Evolutionary conservation across 202 grass and related monocot genomes (phyloP).

Genomic region (Saccharum hybrid): DNA sequence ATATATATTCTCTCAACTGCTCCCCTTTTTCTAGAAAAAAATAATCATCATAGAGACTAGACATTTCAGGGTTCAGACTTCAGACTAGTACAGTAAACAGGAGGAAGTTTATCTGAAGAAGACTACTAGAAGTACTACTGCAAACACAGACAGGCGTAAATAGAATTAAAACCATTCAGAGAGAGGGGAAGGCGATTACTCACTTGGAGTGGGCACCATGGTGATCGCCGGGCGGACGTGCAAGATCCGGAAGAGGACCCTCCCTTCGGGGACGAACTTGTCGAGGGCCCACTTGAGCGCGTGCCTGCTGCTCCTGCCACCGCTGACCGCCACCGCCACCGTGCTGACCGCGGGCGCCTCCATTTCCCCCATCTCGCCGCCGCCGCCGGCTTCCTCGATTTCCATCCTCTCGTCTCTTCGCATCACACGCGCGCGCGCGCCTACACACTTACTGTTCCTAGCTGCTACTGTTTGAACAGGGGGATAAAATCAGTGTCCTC

Average conservation of each 20-base stretch:
- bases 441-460: not conserved
- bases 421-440: not conserved
- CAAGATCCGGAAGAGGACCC: slow-evolving; percentile 72
- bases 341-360: slow-evolving; percentile 43
- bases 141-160: not conserved
- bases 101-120: not conserved
- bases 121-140: not conserved
- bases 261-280: slow-evolving; percentile 71
- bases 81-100: not conserved
- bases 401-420: slow-evolving; percentile 41
- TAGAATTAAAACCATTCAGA: not conserved
- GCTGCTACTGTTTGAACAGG: not conserved
- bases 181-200: slow-evolving; percentile 2
- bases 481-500: not conserved
- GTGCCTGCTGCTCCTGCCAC: slow-evolving; percentile 62
- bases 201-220: slow-evolving; percentile 89
- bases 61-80: not conserved
- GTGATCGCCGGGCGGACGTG: slow-evolving; percentile 63
- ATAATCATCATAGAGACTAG: not conserved
- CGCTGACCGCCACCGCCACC: slow-evolving; percentile 70
- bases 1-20: not conserved
- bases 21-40: not conserved
- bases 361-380: slow-evolving; percentile 38
- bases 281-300: slow-evolving; percentile 89
- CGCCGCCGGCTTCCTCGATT: slow-evolving; percentile 52